These are phyloP conservation scores for Cyclotella cryptica DNA, from an alignment of 108 stramenopile species.

Conservation along the genomic window DNA sequence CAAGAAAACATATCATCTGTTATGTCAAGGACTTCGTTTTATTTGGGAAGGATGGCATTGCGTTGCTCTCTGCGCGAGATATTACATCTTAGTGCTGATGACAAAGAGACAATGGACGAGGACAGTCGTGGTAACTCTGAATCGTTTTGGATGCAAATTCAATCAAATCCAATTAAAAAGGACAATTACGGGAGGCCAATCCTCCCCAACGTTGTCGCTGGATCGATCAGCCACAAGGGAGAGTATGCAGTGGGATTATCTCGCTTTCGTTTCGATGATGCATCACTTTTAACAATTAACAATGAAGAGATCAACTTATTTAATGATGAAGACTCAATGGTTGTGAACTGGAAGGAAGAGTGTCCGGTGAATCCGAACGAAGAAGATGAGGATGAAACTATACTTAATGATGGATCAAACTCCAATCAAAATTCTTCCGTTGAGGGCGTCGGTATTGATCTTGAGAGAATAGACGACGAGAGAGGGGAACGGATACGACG, in stretches of 20 bases:
- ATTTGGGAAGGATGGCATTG: conserved; percentile 81
- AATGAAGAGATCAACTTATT: neutral
- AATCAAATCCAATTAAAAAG: conserved; percentile 60
- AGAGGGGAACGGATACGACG: conserved; percentile 60
- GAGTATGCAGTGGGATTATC: conserved; percentile 50
- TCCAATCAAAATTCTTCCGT: conserved; percentile 7
- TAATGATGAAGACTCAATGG: conserved; percentile 1
- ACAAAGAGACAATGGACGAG: neutral
- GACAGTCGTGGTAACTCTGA: neutral
- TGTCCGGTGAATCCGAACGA: conserved; percentile 28
- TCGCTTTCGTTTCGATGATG: conserved; percentile 23
- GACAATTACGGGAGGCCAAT: conserved; percentile 75
- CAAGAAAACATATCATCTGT: conserved; percentile 32
- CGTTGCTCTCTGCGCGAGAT: conserved; percentile 57
- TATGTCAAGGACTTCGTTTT: conserved; percentile 57
- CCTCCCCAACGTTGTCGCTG: conserved; percentile 58
- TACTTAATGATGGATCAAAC: neutral
- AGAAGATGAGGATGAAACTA: neutral
- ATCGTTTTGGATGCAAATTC: conserved; percentile 23
- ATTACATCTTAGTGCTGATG: conserved; percentile 10
- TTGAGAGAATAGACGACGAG: conserved; percentile 64
- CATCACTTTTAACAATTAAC: neutral
- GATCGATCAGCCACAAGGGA: conserved; percentile 84
- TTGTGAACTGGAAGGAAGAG: conserved; percentile 32
- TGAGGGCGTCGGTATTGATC: conserved; percentile 70